Base-by-base conservation (phyloP, 2,329 filamentous ascomycete genomes). In the Emericellopsis cladophorae region DNA sequence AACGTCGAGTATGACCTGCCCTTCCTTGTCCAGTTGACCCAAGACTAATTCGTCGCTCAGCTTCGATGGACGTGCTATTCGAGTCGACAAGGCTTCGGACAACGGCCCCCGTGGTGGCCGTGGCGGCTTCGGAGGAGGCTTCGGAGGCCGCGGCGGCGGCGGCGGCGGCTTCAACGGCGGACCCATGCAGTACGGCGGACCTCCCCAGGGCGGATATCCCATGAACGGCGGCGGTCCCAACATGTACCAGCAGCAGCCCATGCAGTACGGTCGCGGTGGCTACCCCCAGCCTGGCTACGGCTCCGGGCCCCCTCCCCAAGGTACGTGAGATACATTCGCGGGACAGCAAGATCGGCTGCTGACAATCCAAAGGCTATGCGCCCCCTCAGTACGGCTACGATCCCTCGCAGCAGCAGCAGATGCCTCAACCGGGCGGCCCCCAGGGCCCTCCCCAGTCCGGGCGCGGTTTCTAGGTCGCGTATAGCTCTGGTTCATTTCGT, bases 21-120 rank as follows among this genome's bases (percentile, higher is more conserved):
- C 15, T 7, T 12, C 21, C 18, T 22, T 32, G 15, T 21, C 31
- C 26, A 6, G 9, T 35, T 35, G 15, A 5, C 38, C 12, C 12
- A 7, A 40, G 9, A 38, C 37, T 40, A 24, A 23, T 33, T 33
- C 40, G 21, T 21, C 12, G 11, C 50, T 23, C 43, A 94, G 89
- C 54, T 95, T 96, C 62, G 89, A 96, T 63, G 90, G 90, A 49
- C 86, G 90, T 53, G 79, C 77, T 49, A 95, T 98, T 60, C 88
- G 90, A 52, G 90, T 98, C 49, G 90, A 96, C 67, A 94, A 89
- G 64, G 92, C 89, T 46, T 89, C 87, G 44, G 89, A 95, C 62
- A 81, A 80, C 49, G 76, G 77, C 37, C 70, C 77, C 37, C 73
- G 77, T 43, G 74, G 73, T 40, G 74, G 78, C 40, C 68, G 69